phyloP scores from a whole-genome alignment of 1,284 basidiomycete species.

The Neonothopanus nambi region DNA sequence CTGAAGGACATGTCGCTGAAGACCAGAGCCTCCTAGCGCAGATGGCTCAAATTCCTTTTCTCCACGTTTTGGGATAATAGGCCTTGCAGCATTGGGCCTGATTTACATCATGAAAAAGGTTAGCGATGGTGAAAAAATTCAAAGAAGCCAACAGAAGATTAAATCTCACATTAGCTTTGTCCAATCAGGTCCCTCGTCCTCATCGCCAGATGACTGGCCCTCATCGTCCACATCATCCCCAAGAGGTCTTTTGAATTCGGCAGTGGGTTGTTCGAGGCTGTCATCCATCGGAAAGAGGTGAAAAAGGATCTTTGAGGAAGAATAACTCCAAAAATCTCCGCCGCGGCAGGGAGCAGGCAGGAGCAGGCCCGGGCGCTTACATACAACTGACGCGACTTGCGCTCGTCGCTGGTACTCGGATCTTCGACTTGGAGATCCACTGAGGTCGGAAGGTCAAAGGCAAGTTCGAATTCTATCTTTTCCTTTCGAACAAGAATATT shows the following conservation, averaged over 20 bases:
- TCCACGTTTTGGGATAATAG: slow-evolving; percentile 84
- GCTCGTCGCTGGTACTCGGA: no score
- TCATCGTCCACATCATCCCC: slow-evolving; percentile 25
- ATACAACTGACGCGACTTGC: no score
- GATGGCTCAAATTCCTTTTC: slow-evolving; percentile 96
- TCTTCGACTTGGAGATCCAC: no score
- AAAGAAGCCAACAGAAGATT: slow-evolving; percentile 5
- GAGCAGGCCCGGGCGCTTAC: no score
- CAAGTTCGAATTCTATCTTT: no score
- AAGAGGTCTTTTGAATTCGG: slow-evolving; percentile 11
- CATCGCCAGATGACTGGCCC: slow-evolving; percentile 43
- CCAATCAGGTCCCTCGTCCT: slow-evolving; percentile 50
- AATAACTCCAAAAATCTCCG: no score
- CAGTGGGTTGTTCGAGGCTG: slow-evolving; percentile 23
- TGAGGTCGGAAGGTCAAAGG: no score
- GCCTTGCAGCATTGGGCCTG: slow-evolving; percentile 38
- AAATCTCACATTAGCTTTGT: slow-evolving; percentile 37
- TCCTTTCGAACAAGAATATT: no score
- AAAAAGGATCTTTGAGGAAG: no score
- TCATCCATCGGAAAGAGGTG: slow-evolving; percentile 25
- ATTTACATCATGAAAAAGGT: slow-evolving; percentile 17
- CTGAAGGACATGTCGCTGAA: slow-evolving; percentile 78
- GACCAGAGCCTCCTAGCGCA: slow-evolving; percentile 69
- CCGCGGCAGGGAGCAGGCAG: no score
- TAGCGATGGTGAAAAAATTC: neutral